Evolutionary conservation across 1,139 yeast genomes (phyloP).

Genomic region (Eremothecium gossypii): DNA sequence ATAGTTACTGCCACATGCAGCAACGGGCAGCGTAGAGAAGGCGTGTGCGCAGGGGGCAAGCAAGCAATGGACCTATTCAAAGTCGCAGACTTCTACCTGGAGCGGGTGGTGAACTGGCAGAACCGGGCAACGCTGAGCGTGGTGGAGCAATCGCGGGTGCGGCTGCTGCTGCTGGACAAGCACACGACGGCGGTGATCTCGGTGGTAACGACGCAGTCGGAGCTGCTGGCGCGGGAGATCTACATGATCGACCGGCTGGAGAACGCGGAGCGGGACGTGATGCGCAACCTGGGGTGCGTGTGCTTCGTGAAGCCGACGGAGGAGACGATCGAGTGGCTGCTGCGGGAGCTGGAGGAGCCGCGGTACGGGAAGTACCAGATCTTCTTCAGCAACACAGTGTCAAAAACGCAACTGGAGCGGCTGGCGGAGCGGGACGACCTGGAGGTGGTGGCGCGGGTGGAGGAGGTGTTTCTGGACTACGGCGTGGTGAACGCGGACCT

Average conservation of each 20-base stretch:
- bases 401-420: slow-evolving; percentile 70
- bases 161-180: slow-evolving; percentile 69
- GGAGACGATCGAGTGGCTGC: slow-evolving; percentile 50
- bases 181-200: slow-evolving; percentile 78
- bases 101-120: slow-evolving; percentile 35
- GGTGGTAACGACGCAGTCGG: slow-evolving; percentile 80
- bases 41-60: not conserved
- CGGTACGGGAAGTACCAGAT: slow-evolving; percentile 70
- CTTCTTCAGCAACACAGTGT: slow-evolving; percentile 64
- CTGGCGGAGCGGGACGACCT: slow-evolving; percentile 85
- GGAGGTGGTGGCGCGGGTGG: slow-evolving; percentile 66
- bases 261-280: slow-evolving; percentile 54
- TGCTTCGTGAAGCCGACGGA: slow-evolving; percentile 69
- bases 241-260: slow-evolving; percentile 68
- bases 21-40: not conserved
- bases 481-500: slow-evolving; percentile 62
- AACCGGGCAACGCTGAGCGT: slow-evolving; percentile 17
- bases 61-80: slow-evolving; percentile 42
- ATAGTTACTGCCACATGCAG: not conserved
- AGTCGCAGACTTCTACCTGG: slow-evolving; percentile 43
- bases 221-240: slow-evolving; percentile 68
- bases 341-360: slow-evolving; percentile 65
- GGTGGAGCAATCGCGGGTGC: slow-evolving; percentile 41
- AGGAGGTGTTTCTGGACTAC: slow-evolving; percentile 81
- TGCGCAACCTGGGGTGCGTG: slow-evolving; percentile 79